phyloP scores from a whole-genome alignment of 352 stramenopile species.

The Phytophthora constricta region DNA sequence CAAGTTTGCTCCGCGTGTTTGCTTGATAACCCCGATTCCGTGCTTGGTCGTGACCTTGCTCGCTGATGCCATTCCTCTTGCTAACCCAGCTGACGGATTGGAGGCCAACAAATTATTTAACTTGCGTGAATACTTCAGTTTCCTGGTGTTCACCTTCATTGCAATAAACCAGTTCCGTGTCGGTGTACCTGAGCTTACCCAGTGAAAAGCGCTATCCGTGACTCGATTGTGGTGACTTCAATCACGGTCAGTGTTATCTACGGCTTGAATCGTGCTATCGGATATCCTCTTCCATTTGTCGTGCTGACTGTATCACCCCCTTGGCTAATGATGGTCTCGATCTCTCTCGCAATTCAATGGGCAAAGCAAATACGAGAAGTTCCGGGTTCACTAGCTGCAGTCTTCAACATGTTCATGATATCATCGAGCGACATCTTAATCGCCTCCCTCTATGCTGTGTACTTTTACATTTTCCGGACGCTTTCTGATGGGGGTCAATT shows the following conservation, averaged over 20 bases:
- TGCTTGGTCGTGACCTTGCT: constrained; percentile 23
- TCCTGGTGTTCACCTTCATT: constrained; percentile 27
- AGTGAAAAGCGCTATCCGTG: neutral
- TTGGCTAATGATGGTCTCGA: constrained; percentile 10
- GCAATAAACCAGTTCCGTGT: constrained; percentile 12
- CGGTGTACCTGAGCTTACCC: constrained; percentile 23
- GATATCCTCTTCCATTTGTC: constrained; percentile 20
- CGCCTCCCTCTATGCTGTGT: constrained; percentile 17
- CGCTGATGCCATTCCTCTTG: constrained; percentile 14
- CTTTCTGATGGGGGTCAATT: constrained; percentile 7
- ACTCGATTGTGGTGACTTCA: neutral
- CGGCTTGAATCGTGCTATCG: constrained; percentile 3
- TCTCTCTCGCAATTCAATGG: constrained; percentile 11
- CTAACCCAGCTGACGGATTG: constrained; percentile 14
- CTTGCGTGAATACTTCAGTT: constrained; percentile 27
- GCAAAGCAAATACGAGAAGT: constrained; percentile 3
- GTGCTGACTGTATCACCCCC: constrained; percentile 3
- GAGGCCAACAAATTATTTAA: constrained; percentile 20
- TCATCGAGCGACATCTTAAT: constrained; percentile 21
- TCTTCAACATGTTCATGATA: constrained; percentile 16
- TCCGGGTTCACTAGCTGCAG: neutral
- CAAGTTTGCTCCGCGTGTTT: constrained; percentile 3
- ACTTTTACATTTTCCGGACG: constrained; percentile 23
- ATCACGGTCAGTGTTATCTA: constrained; percentile 6
- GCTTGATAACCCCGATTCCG: constrained; percentile 6